Conservation (phyloP, 1,284 basidiomycete genomes). For the Austroboletus niveus region DNA sequence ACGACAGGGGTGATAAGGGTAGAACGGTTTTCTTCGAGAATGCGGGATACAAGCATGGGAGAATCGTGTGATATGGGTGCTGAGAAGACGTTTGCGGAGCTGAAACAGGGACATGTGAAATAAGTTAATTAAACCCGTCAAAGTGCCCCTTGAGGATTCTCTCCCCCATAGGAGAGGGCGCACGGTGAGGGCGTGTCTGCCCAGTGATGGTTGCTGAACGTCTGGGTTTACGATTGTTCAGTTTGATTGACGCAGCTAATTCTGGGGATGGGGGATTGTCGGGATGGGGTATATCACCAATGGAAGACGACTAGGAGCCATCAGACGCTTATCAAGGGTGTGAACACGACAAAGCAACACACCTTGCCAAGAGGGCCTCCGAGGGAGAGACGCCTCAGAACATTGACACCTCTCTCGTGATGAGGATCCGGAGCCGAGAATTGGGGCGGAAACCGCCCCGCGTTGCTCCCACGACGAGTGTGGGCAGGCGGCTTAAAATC, state of each 20-base stretch:
- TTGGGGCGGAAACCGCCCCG: conserved; percentile 48
- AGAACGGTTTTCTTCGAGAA: conserved; percentile 3
- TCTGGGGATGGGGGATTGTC: conserved; percentile 43
- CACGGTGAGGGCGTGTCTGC: conserved; percentile 49
- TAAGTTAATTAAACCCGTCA: conserved; percentile 67
- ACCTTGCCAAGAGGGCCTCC: conserved; percentile 59
- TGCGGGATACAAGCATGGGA: conserved; percentile 2
- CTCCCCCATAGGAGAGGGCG: conserved; percentile 83
- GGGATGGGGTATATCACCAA: conserved; percentile 16
- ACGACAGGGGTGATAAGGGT: conserved; percentile 6
- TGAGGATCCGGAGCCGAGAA: conserved; percentile 42
- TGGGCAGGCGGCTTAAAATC: conserved; percentile 45
- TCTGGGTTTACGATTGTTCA: conserved; percentile 42
- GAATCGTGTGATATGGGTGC: conserved; percentile 3
- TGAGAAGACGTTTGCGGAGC: not conserved
- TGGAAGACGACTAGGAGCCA: conserved; percentile 10
- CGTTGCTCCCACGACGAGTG: conserved; percentile 49
- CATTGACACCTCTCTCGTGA: conserved; percentile 60
- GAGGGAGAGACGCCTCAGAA: conserved; percentile 70
- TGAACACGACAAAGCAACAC: conserved; percentile 19
- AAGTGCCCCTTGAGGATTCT: conserved; percentile 81
- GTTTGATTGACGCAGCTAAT: conserved; percentile 37
- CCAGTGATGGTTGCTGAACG: conserved; percentile 61
- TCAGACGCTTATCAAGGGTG: not conserved
- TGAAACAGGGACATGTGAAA: not conserved